These are phyloP conservation scores for Gossypium lobatum DNA, from an alignment of 441 rosid species.

Conservation along the genomic window DNA sequence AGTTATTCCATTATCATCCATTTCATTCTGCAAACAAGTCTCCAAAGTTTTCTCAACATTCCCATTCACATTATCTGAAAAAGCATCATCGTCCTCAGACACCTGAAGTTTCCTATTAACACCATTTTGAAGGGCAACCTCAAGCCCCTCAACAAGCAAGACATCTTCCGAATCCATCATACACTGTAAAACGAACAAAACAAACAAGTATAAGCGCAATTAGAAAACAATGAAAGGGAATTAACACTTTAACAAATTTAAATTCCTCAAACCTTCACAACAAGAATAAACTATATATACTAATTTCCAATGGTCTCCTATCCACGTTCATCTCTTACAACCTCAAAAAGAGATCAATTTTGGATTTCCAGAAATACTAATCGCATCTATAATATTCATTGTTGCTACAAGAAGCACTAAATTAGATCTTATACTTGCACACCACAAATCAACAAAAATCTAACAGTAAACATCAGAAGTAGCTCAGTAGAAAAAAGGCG, in stretches of 20 bases:
- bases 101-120: constrained; percentile 23
- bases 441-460: not conserved
- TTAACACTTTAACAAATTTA: not conserved
- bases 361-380: not conserved
- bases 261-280: not conserved
- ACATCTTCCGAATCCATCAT: constrained; percentile 56
- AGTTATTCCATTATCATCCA: constrained; percentile 30
- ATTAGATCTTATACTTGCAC: not conserved
- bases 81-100: constrained; percentile 28
- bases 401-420: not conserved
- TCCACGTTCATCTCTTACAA: not conserved
- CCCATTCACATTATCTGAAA: constrained; percentile 26
- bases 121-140: constrained; percentile 49
- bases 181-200: constrained; percentile 27
- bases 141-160: constrained; percentile 38
- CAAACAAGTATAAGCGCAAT: constrained; percentile 4
- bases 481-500: not conserved
- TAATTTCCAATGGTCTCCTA: not conserved
- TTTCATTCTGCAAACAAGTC: constrained; percentile 22
- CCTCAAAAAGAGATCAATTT: not conserved
- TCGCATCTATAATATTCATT: not conserved
- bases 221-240: constrained; percentile 1
- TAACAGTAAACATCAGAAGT: not conserved
- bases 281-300: not conserved
- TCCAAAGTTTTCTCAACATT: constrained; percentile 25